Evolutionary conservation across 164 flowering plant genomes (phyloP).

Genomic region (Protea cynaroides): DNA sequence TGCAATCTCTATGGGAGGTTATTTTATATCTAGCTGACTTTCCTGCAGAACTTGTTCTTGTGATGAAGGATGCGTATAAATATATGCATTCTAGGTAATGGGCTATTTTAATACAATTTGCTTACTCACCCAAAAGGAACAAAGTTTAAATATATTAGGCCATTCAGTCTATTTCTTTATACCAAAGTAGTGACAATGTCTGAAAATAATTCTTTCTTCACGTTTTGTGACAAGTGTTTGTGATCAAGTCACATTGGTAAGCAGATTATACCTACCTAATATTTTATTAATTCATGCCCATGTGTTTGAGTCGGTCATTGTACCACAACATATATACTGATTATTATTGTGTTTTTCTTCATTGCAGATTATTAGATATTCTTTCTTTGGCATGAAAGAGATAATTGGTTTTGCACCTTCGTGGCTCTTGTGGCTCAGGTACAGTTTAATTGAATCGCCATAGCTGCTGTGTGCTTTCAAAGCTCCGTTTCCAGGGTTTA

Average conservation of each 20-base stretch:
- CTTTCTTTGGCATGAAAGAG: constrained; percentile 90
- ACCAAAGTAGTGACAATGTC: no score
- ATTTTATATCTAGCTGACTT: no score
- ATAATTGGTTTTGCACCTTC: constrained; percentile 79
- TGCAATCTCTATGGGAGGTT: no score
- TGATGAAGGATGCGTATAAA: no score
- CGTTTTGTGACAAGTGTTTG: neutral
- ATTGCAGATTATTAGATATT: constrained; percentile 70
- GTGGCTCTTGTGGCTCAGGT: constrained; percentile 97
- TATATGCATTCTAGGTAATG: no score
- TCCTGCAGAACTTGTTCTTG: no score
- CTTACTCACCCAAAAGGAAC: no score
- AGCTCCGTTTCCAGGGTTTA: neutral
- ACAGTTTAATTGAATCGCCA: constrained; percentile 4
- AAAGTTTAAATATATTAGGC: no score
- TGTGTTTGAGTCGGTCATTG: neutral
- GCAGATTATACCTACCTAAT: neutral
- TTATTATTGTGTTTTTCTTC: neutral
- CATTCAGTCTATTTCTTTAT: no score
- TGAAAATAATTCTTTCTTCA: no score
- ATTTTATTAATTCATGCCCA: neutral
- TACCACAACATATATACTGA: neutral
- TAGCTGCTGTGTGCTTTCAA: neutral
- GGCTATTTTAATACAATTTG: no score
- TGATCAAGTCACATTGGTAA: neutral